Evolutionary conservation across 305 asterid genomes (phyloP).

Genomic region (Nicotiana rustica): DNA sequence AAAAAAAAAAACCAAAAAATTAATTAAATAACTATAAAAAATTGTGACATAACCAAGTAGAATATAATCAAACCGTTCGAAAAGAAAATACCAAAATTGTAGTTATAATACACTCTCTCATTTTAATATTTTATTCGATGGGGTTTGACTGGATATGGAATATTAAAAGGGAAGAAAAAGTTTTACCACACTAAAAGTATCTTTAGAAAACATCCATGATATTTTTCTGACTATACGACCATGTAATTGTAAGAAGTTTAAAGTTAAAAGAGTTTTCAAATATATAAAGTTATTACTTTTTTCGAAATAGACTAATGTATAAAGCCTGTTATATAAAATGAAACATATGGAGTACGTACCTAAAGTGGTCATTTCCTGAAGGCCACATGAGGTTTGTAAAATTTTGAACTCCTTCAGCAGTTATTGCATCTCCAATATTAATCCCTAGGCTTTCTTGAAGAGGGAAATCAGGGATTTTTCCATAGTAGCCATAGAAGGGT

Average conservation of each 20-base stretch:
- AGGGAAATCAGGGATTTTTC: slow-evolving; percentile 44
- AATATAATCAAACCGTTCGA: not conserved
- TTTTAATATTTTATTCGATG: no score
- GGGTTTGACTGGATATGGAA: no score
- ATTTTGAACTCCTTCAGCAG: slow-evolving; percentile 39
- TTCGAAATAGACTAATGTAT: not conserved
- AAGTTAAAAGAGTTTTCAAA: not conserved
- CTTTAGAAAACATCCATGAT: no score
- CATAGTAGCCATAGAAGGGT: slow-evolving; percentile 54
- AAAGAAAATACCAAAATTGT: not conserved
- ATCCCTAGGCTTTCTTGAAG: slow-evolving; percentile 56
- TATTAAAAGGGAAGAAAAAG: no score
- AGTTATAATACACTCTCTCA: no score
- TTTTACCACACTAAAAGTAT: no score
- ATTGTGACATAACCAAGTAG: not conserved
- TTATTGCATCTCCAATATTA: slow-evolving; percentile 48
- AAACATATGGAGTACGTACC: slow-evolving; percentile 41
- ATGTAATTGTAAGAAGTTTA: not conserved
- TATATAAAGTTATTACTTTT: not conserved
- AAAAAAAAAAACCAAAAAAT: not conserved
- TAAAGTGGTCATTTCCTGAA: slow-evolving; percentile 52
- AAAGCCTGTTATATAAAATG: not conserved
- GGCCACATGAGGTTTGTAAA: slow-evolving; percentile 65
- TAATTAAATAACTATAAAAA: not conserved
- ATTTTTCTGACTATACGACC: not conserved